A percentile compares a stretch with the other conserved stretches of the same genome.
phyloP scores from a whole-genome alignment of 345 rosid species.

The Kandelia obovata region DNA sequence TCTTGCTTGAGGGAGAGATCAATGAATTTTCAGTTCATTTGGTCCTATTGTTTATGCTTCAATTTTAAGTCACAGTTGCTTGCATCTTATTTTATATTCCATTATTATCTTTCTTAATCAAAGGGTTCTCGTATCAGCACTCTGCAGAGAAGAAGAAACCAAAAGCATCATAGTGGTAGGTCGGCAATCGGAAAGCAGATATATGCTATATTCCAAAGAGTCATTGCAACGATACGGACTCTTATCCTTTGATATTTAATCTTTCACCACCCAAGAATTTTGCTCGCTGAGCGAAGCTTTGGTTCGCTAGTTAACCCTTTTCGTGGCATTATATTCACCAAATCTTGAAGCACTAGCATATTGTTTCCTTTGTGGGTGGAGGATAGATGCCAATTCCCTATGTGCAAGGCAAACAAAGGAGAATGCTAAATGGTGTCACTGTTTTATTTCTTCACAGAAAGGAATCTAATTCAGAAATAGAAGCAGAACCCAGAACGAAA shows the following conservation, averaged over 20 bases:
- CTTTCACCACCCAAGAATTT: background rate
- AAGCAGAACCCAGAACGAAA: background rate
- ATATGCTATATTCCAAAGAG: conserved; percentile 1
- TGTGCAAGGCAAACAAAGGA: background rate
- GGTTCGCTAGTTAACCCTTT: conserved; percentile 19
- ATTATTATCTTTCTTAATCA: too few relatives aligned
- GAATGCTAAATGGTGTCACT: background rate
- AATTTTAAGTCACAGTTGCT: too few relatives aligned
- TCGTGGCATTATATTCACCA: conserved; percentile 27
- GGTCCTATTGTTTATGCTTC: too few relatives aligned
- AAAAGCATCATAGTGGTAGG: too few relatives aligned
- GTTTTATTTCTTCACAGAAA: background rate
- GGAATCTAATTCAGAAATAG: background rate
- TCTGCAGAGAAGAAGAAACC: too few relatives aligned
- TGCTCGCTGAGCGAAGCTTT: background rate
- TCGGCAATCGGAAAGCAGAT: too few relatives aligned
- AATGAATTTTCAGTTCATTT: too few relatives aligned
- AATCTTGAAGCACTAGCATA: background rate
- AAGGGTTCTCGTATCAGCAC: too few relatives aligned
- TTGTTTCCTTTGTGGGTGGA: conserved; percentile 1
- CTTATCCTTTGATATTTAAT: background rate
- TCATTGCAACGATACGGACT: background rate
- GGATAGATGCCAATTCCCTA: conserved; percentile 21
- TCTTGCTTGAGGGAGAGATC: too few relatives aligned
- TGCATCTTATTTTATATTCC: background rate